A percentile compares a stretch with the other conserved stretches of the same genome.
These are phyloP conservation scores for Euphorbia celastroides DNA, from an alignment of 441 rosid genomes.

Conservation along the genomic window DNA sequence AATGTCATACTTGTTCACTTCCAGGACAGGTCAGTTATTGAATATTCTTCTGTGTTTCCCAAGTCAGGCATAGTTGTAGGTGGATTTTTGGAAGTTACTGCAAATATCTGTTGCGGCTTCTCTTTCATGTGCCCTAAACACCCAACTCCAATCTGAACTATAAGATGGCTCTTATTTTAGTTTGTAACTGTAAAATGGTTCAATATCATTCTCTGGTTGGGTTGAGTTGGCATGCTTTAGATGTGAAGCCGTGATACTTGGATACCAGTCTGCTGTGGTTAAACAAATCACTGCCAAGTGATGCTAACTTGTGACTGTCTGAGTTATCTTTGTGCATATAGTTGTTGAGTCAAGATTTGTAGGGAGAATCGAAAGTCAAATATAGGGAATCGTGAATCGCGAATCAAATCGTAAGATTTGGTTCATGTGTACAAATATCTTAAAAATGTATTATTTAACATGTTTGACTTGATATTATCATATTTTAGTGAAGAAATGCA, in stretches of 20 bases:
- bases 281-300: not conserved
- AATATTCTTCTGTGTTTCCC: not conserved
- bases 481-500: no score
- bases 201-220: not conserved
- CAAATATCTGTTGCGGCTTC: conserved; percentile 2
- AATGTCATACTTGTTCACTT: conserved; percentile 74
- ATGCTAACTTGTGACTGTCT: not conserved
- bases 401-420: no score
- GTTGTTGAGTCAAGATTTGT: no score
- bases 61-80: not conserved
- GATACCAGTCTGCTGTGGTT: not conserved
- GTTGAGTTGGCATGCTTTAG: not conserved
- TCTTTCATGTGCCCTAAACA: not conserved
- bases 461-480: no score
- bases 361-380: no score
- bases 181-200: not conserved
- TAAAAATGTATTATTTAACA: no score
- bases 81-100: not conserved
- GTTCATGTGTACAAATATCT: no score
- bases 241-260: not conserved
- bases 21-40: conserved; percentile 53
- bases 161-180: not conserved
- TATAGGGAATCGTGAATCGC: no score
- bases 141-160: not conserved
- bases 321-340: no score